Percentiles rank a stretch among this genome's conserved stretches.
phyloP scores from a whole-genome alignment of 1,284 basidiomycete species.

The Inonotus obliquus region DNA sequence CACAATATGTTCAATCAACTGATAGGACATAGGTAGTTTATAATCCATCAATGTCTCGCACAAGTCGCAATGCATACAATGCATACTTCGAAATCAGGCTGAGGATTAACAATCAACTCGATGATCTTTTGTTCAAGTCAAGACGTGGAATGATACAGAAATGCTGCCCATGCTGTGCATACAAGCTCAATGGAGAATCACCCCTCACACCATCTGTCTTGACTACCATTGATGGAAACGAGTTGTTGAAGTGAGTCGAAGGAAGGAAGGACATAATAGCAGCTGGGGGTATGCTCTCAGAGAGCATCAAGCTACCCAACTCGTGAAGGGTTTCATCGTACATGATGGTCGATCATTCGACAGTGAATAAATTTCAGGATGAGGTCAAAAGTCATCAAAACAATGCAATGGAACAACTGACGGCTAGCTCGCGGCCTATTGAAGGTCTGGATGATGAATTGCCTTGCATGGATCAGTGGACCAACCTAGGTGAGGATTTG shows the following conservation, averaged over 20 bases:
- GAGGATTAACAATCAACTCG: not conserved
- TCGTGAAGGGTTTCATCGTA: not conserved
- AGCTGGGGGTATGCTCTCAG: not conserved
- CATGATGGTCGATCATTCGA: too few relatives aligned
- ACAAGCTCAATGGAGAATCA: conserved; percentile 20
- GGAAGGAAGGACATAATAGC: not conserved
- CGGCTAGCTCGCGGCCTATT: too few relatives aligned
- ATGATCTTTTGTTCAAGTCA: conserved; percentile 8
- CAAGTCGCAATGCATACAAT: conserved; percentile 21
- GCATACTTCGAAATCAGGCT: conserved; percentile 19
- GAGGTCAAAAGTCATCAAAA: not conserved
- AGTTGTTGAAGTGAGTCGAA: conserved; percentile 28
- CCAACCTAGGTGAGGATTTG: conserved; percentile 10
- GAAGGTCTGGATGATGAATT: conserved; percentile 10
- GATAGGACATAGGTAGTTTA: not conserved
- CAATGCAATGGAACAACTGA: too few relatives aligned
- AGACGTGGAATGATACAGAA: conserved; percentile 24
- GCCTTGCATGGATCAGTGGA: conserved; percentile 15
- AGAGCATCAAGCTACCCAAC: not conserved
- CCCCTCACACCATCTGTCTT: conserved; percentile 23
- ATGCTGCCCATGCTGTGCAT: conserved; percentile 26
- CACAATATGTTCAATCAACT: not conserved
- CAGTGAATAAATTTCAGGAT: not conserved
- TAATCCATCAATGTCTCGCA: not conserved
- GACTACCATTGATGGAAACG: conserved; percentile 31